Evolutionary conservation across 495 filamentous ascomycete species (phyloP), one percentile per base, ranked within the genome.

Genomic region (Chaetomium fimeti): DNA sequence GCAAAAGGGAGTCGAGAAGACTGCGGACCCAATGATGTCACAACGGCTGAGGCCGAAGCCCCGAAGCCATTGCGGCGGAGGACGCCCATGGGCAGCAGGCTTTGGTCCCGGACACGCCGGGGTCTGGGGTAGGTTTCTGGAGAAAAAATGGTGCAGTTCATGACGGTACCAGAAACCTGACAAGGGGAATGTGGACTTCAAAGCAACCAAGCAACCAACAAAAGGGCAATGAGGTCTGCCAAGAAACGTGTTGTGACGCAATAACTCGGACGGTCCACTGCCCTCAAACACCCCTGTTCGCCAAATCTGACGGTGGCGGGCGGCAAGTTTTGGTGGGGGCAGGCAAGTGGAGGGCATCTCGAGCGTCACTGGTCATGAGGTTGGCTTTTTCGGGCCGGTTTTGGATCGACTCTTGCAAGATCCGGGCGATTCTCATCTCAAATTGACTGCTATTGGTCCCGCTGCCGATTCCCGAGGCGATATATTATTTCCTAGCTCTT

Each of bases 221-320:
- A 59, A 20, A 7, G 43, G 7, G 51, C 60, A 62, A 62, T 62
- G 52, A 54, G 38, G 6, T 47, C 18, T 32, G 38, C 60, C 51
- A 62, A 42, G 51, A 29, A 7, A 12, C 52, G 51, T 5, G 32
- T 40, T 62, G 52, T 62, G 60, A 62, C 60, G 60, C 60, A 62
- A 62, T 13, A 25, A 15, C 5, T 36, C 32, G 8, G 32, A 36
- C 32, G 32, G 52, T 40, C 40, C 28, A 36, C 57, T 15, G 36
- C 32, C 32, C 13, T 42, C 8, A 22, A 45, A 16, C 22, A 32
- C n/a, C 58, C 45, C 20, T 38, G 43, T 24, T n/a, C n/a, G n/a
- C n/a, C n/a, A 36, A 60, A 18, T 38, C 43, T 20, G 42, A 27
- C 27, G 57, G 28, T 29, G 24, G 24, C 9, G 27, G 9, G 32